Evolutionary conservation across 2,329 filamentous ascomycete genomes (phyloP).

Genomic region (Fragosphaeria purpurea): DNA sequence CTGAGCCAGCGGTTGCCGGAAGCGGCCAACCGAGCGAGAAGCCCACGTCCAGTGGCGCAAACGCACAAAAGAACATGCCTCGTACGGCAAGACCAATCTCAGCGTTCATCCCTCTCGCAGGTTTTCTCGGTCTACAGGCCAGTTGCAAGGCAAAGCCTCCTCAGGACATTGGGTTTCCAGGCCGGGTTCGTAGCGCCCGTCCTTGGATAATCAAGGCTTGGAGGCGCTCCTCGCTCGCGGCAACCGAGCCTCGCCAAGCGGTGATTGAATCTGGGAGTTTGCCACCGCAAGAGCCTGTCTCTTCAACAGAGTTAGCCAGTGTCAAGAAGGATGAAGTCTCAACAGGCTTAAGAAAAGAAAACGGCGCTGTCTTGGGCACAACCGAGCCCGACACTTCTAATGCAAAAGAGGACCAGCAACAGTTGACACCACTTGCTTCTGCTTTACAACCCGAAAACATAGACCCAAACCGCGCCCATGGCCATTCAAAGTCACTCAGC

Average conservation of each 20-base stretch:
- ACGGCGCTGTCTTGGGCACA: background rate
- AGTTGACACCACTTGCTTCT: background rate
- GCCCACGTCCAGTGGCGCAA: too few relatives aligned
- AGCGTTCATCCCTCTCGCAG: background rate
- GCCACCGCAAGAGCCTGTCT: too few relatives aligned
- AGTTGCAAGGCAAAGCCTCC: background rate
- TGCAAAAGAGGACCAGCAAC: background rate
- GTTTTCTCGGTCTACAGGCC: background rate
- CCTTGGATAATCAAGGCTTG: background rate
- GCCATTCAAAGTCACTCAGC: slow-evolving; percentile 5
- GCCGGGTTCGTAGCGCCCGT: background rate
- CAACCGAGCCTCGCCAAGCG: background rate
- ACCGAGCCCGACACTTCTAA: background rate
- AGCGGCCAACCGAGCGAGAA: too few relatives aligned
- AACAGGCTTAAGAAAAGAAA: background rate
- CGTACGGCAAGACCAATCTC: too few relatives aligned
- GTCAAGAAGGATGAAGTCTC: too few relatives aligned
- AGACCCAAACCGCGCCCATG: too few relatives aligned
- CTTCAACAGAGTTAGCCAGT: too few relatives aligned
- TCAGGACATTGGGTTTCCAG: background rate
- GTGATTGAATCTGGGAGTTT: too few relatives aligned
- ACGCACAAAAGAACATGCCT: too few relatives aligned
- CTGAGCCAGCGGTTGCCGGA: too few relatives aligned
- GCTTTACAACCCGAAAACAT: too few relatives aligned
- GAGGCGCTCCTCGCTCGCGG: background rate